These are phyloP conservation scores for Microdochium paspali DNA, from an alignment of 2,329 filamentous ascomycete genomes.

Conservation along the genomic window DNA sequence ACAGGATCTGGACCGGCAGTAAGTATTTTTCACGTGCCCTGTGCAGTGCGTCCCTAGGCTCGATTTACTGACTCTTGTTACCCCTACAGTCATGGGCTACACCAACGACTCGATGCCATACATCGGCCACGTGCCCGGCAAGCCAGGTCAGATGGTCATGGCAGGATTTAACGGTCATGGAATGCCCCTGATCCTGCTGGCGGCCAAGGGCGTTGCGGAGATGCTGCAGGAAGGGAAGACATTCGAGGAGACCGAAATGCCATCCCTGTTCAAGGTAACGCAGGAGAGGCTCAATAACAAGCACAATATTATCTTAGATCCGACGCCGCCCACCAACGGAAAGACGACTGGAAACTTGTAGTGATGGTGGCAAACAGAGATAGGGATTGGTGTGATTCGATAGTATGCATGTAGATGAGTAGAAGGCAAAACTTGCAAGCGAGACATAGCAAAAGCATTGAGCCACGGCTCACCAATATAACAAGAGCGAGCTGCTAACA, in stretches of 20 bases:
- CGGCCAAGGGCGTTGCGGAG: slow-evolving; percentile 26
- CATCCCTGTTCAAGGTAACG: slow-evolving; percentile 23
- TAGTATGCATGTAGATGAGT: too few relatives aligned
- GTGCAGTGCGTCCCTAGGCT: background rate
- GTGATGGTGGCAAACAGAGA: too few relatives aligned
- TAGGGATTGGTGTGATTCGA: too few relatives aligned
- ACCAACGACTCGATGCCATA: slow-evolving; percentile 30
- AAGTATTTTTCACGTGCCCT: slow-evolving; percentile 6
- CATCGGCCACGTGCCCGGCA: slow-evolving; percentile 31
- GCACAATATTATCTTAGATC: slow-evolving; percentile 5
- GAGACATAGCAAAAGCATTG: too few relatives aligned
- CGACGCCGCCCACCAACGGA: background rate
- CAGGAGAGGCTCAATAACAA: slow-evolving; percentile 13
- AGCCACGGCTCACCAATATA: too few relatives aligned
- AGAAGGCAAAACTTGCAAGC: too few relatives aligned
- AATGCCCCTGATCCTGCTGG: slow-evolving; percentile 34
- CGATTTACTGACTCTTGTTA: background rate
- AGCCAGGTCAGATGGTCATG: slow-evolving; percentile 29
- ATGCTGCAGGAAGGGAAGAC: slow-evolving; percentile 23
- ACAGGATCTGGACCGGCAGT: slow-evolving; percentile 32
- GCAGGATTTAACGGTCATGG: slow-evolving; percentile 42
- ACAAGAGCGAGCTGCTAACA: too few relatives aligned
- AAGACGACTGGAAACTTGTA: too few relatives aligned
- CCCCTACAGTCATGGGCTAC: slow-evolving; percentile 29
- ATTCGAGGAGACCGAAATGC: slow-evolving; percentile 26